A percentile compares a stretch with the other conserved stretches of the same genome.
phyloP scores from a whole-genome alignment of 164 flowering plant genomes.

The Umbellularia californica region DNA sequence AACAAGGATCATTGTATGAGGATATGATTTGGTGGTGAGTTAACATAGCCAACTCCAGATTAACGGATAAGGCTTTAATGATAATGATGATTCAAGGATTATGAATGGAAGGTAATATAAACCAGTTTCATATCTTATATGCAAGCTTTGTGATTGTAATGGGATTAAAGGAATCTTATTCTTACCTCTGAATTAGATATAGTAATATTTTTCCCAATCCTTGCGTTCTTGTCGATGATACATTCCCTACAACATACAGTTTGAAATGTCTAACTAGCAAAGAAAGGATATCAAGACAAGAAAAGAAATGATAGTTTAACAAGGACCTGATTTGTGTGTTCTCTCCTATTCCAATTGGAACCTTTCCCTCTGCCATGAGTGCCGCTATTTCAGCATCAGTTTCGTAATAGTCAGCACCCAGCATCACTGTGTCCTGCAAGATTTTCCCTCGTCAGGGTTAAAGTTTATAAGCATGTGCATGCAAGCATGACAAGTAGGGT shows the following conservation, averaged over 20 bases:
- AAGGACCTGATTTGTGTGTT: conserved; percentile 72
- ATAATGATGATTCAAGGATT: too few relatives aligned
- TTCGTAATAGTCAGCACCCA: conserved; percentile 91
- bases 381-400: conserved; percentile 65
- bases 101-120: neutral
- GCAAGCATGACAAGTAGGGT: neutral
- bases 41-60: too few relatives aligned
- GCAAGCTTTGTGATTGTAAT: neutral
- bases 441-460: neutral
- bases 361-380: conserved; percentile 74
- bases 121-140: neutral
- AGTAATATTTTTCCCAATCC: conserved; percentile 76
- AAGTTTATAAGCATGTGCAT: neutral
- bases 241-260: conserved; percentile 45
- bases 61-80: too few relatives aligned
- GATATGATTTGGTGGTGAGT: too few relatives aligned
- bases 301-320: conserved; percentile 3
- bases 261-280: conserved; percentile 7
- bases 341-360: conserved; percentile 90
- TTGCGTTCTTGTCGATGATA: conserved; percentile 93
- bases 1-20: too few relatives aligned
- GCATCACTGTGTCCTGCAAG: conserved; percentile 93
- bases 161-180: conserved; percentile 23
- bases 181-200: conserved; percentile 85
- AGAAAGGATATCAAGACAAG: neutral